Base-by-base conservation (phyloP, 2,329 filamentous ascomycete species). In the Xylariaceae sp. region DNA sequence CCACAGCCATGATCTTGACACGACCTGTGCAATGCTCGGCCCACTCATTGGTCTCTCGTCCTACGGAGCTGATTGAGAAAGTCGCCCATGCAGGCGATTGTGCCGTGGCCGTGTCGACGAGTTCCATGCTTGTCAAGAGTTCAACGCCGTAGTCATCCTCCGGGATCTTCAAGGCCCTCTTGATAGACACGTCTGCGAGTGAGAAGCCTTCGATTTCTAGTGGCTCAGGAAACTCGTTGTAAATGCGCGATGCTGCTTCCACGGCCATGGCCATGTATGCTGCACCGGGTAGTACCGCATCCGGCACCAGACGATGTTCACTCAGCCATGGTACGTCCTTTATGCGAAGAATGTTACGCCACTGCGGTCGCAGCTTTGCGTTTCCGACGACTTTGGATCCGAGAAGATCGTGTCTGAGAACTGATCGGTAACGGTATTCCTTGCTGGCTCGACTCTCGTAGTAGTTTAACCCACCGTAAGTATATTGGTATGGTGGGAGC, bases 111-210 rank as follows among this genome's bases (percentile, higher is more conserved):
- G 18, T 30, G 17, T 56, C 52, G 1, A 15, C 30, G 1, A 47
- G 13, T 17, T 57, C 53, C 30, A 65, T 11, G 47, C 52, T 61
- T 11, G 47, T 17, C 2, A 65, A 39, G 3, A 60, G 39, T 30
- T 65, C 61, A 6, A 65, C n/a, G 4, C 63, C 63, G 13, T 51
- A 18, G 37, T 63, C 63, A 50, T 65, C 63, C 49, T 63, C 55
- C 1, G 61, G 61, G 2, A 65, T 45, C 11, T 7, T 17, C 10
- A 65, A 8, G 2, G 44, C 47, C 2, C 10, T 50, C 10, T 60
- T 55, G 11, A 65, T 58, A 2, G 5, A 2, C 3, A 65, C 51
- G n/a, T 65, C 50, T 3, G 56, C 53, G 4, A 65, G 34, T 1
- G 48, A 23, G 17, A 48, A 61, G 3, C 61, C 61, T 34, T 4